These are phyloP conservation scores for Microascus cirrosus DNA, from an alignment of 2,329 filamentous ascomycete genomes.

Conservation along the genomic window DNA sequence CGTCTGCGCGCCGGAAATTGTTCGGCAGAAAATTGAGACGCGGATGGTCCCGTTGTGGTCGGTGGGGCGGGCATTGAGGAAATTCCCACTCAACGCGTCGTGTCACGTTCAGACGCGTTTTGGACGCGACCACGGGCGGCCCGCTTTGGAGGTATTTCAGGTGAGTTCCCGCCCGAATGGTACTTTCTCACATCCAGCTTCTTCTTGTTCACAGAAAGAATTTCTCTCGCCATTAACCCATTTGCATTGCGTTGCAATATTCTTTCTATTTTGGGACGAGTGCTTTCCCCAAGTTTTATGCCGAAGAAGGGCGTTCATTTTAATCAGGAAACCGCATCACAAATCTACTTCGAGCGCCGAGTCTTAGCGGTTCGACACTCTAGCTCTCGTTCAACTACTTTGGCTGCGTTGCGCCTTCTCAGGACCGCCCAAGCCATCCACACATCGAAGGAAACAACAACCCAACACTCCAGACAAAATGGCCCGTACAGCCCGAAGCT, in stretches of 20 bases:
- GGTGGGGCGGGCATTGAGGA: not conserved
- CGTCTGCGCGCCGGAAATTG: not conserved
- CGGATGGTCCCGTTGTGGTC: not conserved
- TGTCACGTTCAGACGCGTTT: not conserved
- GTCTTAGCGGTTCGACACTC: not conserved
- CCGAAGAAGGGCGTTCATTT: not conserved
- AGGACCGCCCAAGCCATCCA: not conserved
- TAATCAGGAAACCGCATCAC: not conserved
- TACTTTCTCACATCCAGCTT: not conserved
- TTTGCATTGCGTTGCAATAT: not conserved
- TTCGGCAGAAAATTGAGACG: not conserved
- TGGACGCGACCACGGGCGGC: not conserved
- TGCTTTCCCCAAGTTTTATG: not conserved
- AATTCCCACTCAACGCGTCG: not conserved
- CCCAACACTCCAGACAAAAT: slow-evolving; percentile 8
- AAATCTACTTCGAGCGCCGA: not conserved
- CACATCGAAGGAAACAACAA: not conserved
- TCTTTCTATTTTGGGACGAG: not conserved
- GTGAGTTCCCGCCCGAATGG: not conserved
- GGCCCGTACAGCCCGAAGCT: slow-evolving; percentile 15
- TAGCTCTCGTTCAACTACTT: not conserved
- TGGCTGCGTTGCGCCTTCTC: not conserved
- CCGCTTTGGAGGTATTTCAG: not conserved
- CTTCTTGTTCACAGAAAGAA: not conserved
- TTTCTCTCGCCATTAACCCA: not conserved